Base-by-base conservation (phyloP, 140 eudicot genomes). In the Ambrosia hybrid region DNA sequence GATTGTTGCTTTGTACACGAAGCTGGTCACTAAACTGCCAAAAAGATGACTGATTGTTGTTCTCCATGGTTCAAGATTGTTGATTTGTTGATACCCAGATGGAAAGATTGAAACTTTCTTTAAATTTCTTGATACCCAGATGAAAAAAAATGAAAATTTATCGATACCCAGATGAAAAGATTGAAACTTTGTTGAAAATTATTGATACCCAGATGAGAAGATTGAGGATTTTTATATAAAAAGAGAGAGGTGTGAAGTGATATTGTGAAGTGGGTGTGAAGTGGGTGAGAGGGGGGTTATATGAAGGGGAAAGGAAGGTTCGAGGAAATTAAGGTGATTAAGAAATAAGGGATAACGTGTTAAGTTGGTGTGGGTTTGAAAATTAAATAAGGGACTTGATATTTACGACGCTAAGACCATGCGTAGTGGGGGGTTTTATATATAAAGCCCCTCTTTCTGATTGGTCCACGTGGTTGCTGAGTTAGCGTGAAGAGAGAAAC, bases 11-110 rank as follows among this genome's bases (percentile, higher is more conserved):
- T 6, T 90, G 96, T 1, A 87, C 80, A 51, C 98, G 95, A 58
- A 93, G 97, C 15, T 90, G 90, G 26, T 93, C 98, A 30, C 96
- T 93, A 72, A 93, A 93, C 48, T 93, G 91, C 89, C 89, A 85
- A 75, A 93, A 92, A 39, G 96, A 89, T 5, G 88, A 83, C 36
- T 87, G 89, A 66, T 86, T 83, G 64, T 56, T 82, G 86, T 85
- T 95, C 85, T 88, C 97, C 96, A 88, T 79, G 61, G 5, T 51
- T 49, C 26, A 61, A 56, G 57, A 52, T 45, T 72, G 64, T 0
- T 3, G 3, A 5, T 51, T 71, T 71, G 2, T 55, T 65, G 73
- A 71, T 78, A 71, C 78, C 82, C 78, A 78, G 33, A 66, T 71
- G 68, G 30, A 11, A 53, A 80, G 72, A 69, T 37, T 71, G 70